A percentile compares a stretch with the other conserved stretches of the same genome.
These are phyloP conservation scores for Oldenlandia corymbosa DNA, from an alignment of 257 asterid species.

Conservation along the genomic window DNA sequence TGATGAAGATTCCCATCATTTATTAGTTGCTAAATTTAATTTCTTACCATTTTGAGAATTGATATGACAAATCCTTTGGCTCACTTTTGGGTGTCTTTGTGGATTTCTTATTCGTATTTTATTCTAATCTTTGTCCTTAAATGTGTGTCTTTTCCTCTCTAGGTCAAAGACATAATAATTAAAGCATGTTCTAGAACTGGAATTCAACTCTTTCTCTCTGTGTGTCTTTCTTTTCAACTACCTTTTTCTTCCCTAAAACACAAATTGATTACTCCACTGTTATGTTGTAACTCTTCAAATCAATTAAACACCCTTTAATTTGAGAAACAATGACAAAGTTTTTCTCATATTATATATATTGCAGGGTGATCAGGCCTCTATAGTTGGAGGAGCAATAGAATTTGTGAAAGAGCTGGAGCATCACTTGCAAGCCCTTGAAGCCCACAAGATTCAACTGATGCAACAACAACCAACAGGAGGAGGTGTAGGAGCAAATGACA, in stretches of 20 bases:
- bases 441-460: constrained; percentile 40
- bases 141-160: constrained; percentile 14
- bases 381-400: constrained; percentile 94
- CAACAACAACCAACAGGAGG: constrained; percentile 24
- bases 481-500: neutral
- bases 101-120: neutral
- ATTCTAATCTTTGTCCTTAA: constrained; percentile 7
- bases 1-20: no score
- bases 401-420: constrained; percentile 94
- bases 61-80: no score
- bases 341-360: neutral
- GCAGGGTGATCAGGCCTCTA: constrained; percentile 96
- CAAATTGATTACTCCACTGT: no score
- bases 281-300: no score
- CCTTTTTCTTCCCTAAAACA: no score
- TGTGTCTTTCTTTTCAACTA: neutral
- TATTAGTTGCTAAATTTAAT: no score
- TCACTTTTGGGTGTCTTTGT: neutral
- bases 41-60: no score
- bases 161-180: constrained; percentile 1
- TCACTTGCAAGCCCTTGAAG: constrained; percentile 78
- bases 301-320: no score
- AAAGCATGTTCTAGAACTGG: no score
- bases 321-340: neutral
- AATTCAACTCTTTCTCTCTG: no score